These are phyloP conservation scores for Tuber magnatum DNA, from an alignment of 495 filamentous ascomycete genomes.

Conservation along the genomic window DNA sequence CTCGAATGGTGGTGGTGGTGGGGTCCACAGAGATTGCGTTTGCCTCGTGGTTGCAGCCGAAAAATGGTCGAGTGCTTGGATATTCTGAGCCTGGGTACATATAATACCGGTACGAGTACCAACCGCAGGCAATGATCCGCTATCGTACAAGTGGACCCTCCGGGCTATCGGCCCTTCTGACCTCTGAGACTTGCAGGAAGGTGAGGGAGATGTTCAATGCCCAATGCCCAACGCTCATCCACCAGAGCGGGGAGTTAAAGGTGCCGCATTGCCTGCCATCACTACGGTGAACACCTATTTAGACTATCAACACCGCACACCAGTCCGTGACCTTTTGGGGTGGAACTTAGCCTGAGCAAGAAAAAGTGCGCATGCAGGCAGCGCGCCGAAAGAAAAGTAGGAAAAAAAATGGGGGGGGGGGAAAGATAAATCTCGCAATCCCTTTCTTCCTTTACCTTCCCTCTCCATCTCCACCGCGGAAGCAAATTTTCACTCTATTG, in stretches of 20 bases:
- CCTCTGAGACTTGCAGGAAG: not conserved
- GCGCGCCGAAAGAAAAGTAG: not conserved
- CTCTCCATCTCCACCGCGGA: not conserved
- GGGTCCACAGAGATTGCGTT: conserved; percentile 9
- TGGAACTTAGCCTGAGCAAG: conserved; percentile 2
- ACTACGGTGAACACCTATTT: not conserved
- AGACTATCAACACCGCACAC: conserved; percentile 3
- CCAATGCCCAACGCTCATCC: not conserved
- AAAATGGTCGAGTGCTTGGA: not conserved
- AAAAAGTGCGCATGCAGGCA: not conserved
- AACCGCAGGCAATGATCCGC: not conserved
- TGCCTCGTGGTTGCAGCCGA: not conserved
- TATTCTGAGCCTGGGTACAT: not conserved
- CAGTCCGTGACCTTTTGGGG: not conserved
- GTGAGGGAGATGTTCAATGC: not conserved
- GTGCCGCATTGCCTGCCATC: not conserved
- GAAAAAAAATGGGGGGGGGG: too few relatives aligned
- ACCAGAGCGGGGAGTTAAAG: not conserved
- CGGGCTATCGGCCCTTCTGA: not conserved
- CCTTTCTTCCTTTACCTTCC: not conserved
- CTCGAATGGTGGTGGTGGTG: conserved; percentile 34
- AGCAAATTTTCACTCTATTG: not conserved
- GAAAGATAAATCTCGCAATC: not conserved
- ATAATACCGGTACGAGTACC: not conserved
- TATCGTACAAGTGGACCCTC: not conserved